Base-by-base conservation (phyloP, 345 rosid species). In the Salix dunnii region DNA sequence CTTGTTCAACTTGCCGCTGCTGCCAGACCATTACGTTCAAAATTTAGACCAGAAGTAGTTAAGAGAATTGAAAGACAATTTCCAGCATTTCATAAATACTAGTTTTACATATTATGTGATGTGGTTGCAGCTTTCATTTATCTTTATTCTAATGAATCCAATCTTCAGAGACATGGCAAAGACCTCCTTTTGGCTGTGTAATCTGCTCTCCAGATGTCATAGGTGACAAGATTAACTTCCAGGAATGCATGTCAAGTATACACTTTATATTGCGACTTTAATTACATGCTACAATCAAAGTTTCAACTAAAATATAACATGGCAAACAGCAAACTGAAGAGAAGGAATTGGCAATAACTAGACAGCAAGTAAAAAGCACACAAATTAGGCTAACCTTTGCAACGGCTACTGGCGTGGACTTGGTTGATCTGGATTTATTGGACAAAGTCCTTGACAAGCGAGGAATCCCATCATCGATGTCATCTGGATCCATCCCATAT, bases 401-500 rank as follows among this genome's bases (percentile, higher is more conserved):
- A 63, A 85, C 97, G 77, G 98, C 89, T 75, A 85, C 94, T 72
- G 89, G 97, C 82, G 90, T 93, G 77, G 98, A 87, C 84, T 84
- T 88, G 36, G 89, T 86, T 76, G 98, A 89, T 82, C 98, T 85
- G 72, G 94, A 90, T 80, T 90, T 91, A 76, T 89, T 77, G 5
- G 99, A 95, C 2, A 79, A 79, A 53, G 65, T 82, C 88, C 97
- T 86, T 4, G 99, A 70, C 79, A 96, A 81, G 2, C 77, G 84
- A 23, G 98, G 98, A 79, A 93, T 93, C 8, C 97, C 97, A 48
- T 96, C 97, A 68, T 87, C 70, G 5, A 86, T 73, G 38, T 86
- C 92, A 25, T 88, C 89, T 9, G 86, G 81, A 77, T 77, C 85
- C 68, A 76, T 69, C 27, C 77, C 88, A 78, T 60, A 76, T 13